These are phyloP conservation scores for Cutaneotrichosporon dermatis DNA, from an alignment of 1,284 basidiomycete species.

Conservation along the genomic window DNA sequence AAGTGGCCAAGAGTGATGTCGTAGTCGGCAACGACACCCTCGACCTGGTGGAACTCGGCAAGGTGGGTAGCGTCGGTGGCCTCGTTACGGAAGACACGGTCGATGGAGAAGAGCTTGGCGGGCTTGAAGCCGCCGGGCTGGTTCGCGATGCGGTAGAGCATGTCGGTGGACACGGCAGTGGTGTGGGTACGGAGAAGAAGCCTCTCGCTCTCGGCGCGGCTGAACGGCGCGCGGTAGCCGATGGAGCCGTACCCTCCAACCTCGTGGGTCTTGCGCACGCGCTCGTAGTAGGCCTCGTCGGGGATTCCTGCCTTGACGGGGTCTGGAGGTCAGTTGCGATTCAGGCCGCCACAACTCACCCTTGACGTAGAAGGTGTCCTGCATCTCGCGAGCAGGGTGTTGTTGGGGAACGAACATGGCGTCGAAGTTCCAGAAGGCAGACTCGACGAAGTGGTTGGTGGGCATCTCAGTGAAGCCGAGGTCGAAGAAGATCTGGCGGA, in stretches of 20 bases:
- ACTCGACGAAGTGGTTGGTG: constrained; percentile 95
- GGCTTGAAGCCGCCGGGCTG: constrained; percentile 78
- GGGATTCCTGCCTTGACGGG: constrained; percentile 73
- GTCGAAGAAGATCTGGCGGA: constrained; percentile 96
- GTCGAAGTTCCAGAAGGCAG: constrained; percentile 99
- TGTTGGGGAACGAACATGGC: constrained; percentile 98
- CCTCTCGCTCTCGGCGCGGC: constrained; percentile 81
- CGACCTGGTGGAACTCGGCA: constrained; percentile 99
- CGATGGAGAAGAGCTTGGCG: constrained; percentile 96
- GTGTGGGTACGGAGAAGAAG: constrained; percentile 95
- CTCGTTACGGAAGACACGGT: constrained; percentile 98
- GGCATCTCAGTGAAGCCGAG: constrained; percentile 99
- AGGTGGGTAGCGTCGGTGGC: constrained; percentile 99
- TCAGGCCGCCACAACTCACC: constrained; percentile 51
- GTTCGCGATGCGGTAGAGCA: constrained; percentile 88
- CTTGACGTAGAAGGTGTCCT: constrained; percentile 98
- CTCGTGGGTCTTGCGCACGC: constrained; percentile 82
- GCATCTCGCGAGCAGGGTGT: constrained; percentile 94
- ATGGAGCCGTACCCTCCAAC: constrained; percentile 87
- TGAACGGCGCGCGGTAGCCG: constrained; percentile 98
- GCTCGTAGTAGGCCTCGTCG: constrained; percentile 78
- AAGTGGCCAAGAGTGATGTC: constrained; percentile 92
- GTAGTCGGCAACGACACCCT: constrained; percentile 96
- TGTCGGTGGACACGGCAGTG: constrained; percentile 88
- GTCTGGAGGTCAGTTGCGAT: constrained; percentile 54